Conservation (phyloP, 108 stramenopile genomes). For the Skeletonema potamos region DNA sequence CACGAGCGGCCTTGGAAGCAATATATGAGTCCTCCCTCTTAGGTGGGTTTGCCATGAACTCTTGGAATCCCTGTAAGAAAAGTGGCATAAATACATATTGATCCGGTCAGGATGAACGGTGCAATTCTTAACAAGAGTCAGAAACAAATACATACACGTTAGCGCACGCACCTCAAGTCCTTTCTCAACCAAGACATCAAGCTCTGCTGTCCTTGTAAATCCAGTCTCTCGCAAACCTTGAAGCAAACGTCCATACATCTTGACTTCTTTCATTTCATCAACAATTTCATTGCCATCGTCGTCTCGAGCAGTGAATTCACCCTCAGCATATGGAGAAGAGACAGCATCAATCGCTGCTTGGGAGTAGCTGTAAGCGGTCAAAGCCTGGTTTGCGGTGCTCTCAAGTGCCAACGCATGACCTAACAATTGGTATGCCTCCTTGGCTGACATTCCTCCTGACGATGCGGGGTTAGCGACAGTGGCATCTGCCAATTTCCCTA, state of each 20-base stretch:
- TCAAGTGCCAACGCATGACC: conserved; percentile 76
- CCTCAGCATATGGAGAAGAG: conserved; percentile 2
- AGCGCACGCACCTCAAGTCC: conserved; percentile 45
- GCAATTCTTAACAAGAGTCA: not conserved
- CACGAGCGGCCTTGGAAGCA: not conserved
- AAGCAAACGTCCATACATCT: conserved; percentile 47
- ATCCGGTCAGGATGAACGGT: not conserved
- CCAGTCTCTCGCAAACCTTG: conserved; percentile 72
- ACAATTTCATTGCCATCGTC: conserved; percentile 15
- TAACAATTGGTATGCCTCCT: conserved; percentile 63
- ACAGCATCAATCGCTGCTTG: conserved; percentile 7
- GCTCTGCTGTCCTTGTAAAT: conserved; percentile 71
- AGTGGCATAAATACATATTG: not conserved
- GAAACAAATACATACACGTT: not conserved
- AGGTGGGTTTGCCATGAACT: conserved; percentile 20
- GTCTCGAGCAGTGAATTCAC: conserved; percentile 5
- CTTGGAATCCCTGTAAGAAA: conserved; percentile 21
- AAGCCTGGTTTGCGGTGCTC: conserved; percentile 40
- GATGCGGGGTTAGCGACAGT: conserved; percentile 24
- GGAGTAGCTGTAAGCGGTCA: conserved; percentile 25
- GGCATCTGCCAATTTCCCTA: conserved; percentile 12
- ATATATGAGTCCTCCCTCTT: conserved; percentile 12
- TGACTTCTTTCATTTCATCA: conserved; percentile 36
- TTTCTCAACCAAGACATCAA: conserved; percentile 71
- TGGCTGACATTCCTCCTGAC: conserved; percentile 37